Percentiles rank a stretch among this genome's conserved stretches.
phyloP scores from a whole-genome alignment of 441 rosid genomes.

The Euphorbia schlechtendalii region DNA sequence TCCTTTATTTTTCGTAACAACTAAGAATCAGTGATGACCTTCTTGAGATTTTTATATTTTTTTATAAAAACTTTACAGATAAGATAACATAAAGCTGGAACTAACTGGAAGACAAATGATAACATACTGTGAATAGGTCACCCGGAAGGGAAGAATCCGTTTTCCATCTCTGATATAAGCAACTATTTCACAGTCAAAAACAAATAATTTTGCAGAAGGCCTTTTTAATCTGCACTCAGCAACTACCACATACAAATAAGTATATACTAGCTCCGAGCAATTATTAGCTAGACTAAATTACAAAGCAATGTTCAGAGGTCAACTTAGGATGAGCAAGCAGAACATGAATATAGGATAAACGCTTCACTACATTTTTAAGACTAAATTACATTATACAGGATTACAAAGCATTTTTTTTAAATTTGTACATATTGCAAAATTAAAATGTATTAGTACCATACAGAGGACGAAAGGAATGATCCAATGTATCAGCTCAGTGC shows the following conservation, averaged over 20 bases:
- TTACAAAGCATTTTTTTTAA: neutral
- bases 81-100: neutral
- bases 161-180: conserved; percentile 67
- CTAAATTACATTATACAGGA: neutral
- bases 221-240: conserved; percentile 66
- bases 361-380: neutral
- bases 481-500: neutral
- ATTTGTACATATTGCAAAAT: neutral
- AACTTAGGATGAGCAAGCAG: conserved; percentile 1
- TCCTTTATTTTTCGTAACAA: neutral
- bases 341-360: neutral
- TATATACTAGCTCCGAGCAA: no score
- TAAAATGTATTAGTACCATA: neutral
- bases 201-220: conserved; percentile 58
- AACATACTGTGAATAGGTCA: conserved; percentile 18
- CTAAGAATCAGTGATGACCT: neutral
- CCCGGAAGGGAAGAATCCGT: conserved; percentile 93
- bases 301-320: neutral
- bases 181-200: conserved; percentile 87
- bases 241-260: conserved; percentile 4
- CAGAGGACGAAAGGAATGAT: neutral
- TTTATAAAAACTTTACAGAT: neutral
- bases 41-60: neutral
- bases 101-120: neutral
- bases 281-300: neutral